phyloP scores from a whole-genome alignment of 495 filamentous ascomycete genomes.

The Aspergillus leporis region DNA sequence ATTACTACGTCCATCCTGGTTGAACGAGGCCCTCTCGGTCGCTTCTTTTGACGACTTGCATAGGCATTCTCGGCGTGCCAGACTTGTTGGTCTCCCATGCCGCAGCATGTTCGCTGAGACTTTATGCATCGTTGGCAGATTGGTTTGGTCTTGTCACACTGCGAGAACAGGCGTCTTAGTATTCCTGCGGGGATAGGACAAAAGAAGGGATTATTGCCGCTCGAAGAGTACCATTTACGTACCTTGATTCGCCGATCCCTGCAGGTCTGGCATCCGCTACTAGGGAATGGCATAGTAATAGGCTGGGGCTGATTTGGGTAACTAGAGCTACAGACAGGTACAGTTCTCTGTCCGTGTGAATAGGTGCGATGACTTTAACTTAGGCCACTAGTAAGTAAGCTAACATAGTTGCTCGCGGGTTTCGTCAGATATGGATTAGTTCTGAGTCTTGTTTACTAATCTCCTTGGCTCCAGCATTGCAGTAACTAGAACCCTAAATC shows the following conservation, averaged over 20 bases:
- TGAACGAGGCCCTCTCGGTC: slow-evolving; percentile 6
- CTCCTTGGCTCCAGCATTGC: too few relatives aligned
- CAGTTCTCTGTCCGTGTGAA: too few relatives aligned
- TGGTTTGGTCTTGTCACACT: slow-evolving; percentile 2
- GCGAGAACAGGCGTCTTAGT: neutral
- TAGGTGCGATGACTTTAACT: too few relatives aligned
- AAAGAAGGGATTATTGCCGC: neutral
- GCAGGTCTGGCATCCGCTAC: slow-evolving; percentile 3
- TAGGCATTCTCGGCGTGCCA: slow-evolving; percentile 3
- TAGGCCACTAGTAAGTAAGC: neutral
- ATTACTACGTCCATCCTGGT: neutral
- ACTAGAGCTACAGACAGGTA: too few relatives aligned
- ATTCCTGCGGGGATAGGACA: neutral
- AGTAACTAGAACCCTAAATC: too few relatives aligned
- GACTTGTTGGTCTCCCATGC: neutral
- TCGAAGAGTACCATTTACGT: neutral
- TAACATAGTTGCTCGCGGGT: neutral
- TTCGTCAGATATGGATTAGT: neutral
- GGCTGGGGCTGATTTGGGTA: neutral
- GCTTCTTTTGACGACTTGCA: neutral
- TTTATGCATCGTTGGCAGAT: slow-evolving; percentile 7
- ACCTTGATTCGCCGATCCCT: slow-evolving; percentile 5
- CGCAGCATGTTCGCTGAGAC: slow-evolving; percentile 4
- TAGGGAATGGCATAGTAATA: neutral
- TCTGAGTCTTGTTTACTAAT: too few relatives aligned